Evolutionary conservation across 352 stramenopile genomes (phyloP), one percentile per base, ranked within the genome.

Genomic region (Phytophthora lateralis): DNA sequence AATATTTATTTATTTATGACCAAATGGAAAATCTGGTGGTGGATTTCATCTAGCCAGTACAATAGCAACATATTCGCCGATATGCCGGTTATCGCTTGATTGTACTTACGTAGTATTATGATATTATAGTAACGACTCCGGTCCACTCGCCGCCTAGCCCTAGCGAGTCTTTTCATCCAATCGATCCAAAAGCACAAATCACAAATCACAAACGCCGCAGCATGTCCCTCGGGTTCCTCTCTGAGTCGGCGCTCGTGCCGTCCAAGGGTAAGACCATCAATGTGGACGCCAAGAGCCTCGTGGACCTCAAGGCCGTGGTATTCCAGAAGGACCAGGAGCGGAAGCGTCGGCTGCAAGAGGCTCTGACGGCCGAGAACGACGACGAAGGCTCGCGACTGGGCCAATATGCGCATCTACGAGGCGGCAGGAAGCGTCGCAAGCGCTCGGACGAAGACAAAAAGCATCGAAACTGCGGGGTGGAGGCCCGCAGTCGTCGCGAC

Each of bases 201-300:
- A 38, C 46, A 54, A 54, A 42, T 37, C 32, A 45, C 34, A 30
- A 10, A 32, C 11, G 11, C 0, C 8, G 27, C 27, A 32, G 6
- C 27, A 97, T 97, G 89, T 97, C 88, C 62, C 79, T 97, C 8
- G 90, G 90, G 42, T 97, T 97, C 70, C 67, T 97, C n/a, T 96
- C 90, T 2, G 90, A 97, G 80, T 96, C 85, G 55, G 90, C 90
- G 52, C 85, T 97, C 39, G 71, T 97, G 72, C 90, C 89, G 61
- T 95, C 87, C 60, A 96, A 96, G 72, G 89, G 84, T 20, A 97
- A 95, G 75, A 52, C 80, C 47, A 95, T 96, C 70, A 87, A 91
- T 43, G 84, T 96, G 21, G 88, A 95, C 64, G 68, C 71, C 66
- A 91, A 91, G 69, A 94, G 84, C 29, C 69, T 95, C 39, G 71